These are phyloP conservation scores for Gentiana dahurica DNA, from an alignment of 257 asterid genomes.

Conservation along the genomic window DNA sequence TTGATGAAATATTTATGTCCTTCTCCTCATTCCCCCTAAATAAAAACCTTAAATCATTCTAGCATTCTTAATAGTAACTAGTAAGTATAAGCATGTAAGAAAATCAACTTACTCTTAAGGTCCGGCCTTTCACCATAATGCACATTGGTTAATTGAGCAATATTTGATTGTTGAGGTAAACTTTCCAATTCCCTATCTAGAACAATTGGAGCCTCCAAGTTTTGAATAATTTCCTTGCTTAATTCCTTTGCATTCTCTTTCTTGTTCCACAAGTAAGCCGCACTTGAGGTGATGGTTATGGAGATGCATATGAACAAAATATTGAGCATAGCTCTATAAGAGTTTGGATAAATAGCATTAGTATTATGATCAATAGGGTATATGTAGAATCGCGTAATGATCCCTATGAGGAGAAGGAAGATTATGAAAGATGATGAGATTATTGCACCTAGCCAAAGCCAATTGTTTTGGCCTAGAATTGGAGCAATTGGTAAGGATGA, in stretches of 20 bases:
- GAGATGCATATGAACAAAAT: too few species aligned
- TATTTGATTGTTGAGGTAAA: constrained; percentile 47
- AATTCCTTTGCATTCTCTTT: constrained; percentile 14
- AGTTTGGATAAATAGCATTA: too few species aligned
- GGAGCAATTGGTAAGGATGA: constrained; percentile 28
- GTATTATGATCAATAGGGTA: constrained; percentile 25
- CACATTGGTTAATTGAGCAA: constrained; percentile 41
- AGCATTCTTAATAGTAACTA: too few species aligned
- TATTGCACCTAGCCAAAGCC: constrained; percentile 60
- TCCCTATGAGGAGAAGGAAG: constrained; percentile 36
- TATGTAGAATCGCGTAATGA: constrained; percentile 39
- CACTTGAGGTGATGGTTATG: too few species aligned
- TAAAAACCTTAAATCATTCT: too few species aligned
- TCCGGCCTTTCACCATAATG: constrained; percentile 43
- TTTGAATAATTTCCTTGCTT: constrained; percentile 27
- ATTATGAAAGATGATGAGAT: constrained; percentile 34
- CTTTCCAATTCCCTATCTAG: constrained; percentile 48
- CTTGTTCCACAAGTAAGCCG: constrained; percentile 34
- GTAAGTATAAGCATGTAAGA: neutral
- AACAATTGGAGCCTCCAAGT: constrained; percentile 21
- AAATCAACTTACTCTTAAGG: constrained; percentile 35
- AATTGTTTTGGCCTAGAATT: constrained; percentile 37
- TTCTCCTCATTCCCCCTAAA: too few species aligned
- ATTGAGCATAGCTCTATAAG: too few species aligned
- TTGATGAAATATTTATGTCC: too few species aligned